A percentile compares a stretch with the other conserved stretches of the same genome.
Conservation (phyloP, 768 basidiomycete genomes). For the Kwoniella dejecticola region DNA sequence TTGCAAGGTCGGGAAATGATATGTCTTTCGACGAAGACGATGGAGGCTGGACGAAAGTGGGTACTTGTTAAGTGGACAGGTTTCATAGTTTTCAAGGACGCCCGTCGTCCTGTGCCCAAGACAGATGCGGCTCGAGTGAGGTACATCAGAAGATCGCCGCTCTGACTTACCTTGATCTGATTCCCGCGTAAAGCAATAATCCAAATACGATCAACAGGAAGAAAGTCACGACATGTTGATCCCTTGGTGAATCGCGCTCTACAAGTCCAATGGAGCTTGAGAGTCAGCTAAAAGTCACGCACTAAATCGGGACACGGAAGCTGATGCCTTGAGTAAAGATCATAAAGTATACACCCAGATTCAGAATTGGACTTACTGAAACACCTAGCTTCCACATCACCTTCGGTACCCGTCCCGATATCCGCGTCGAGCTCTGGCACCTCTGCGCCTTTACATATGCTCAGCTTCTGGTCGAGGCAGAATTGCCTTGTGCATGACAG, state of each 20-base stretch:
- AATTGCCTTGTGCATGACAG: slow-evolving; percentile 92
- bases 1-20: neutral
- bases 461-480: slow-evolving; percentile 88
- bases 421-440: slow-evolving; percentile 88
- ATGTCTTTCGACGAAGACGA: neutral
- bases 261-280: slow-evolving; percentile 13
- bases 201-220: slow-evolving; percentile 87
- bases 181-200: slow-evolving; percentile 76
- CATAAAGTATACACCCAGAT: no score
- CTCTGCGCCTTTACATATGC: slow-evolving; percentile 63
- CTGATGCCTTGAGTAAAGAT: no score
- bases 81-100: no score
- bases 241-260: slow-evolving; percentile 95
- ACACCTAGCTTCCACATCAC: slow-evolving; percentile 92
- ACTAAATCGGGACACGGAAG: no score
- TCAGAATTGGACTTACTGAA: slow-evolving; percentile 90
- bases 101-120: no score
- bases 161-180: slow-evolving; percentile 55
- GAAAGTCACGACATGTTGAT: slow-evolving; percentile 87
- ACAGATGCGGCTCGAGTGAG: no score
- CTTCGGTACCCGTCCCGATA: slow-evolving; percentile 90
- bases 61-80: no score
- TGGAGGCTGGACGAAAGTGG: neutral
- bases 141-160: no score
- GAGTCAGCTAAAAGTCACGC: no score